phyloP scores from a whole-genome alignment of 768 basidiomycete genomes.

The Lactarius deliciosus region DNA sequence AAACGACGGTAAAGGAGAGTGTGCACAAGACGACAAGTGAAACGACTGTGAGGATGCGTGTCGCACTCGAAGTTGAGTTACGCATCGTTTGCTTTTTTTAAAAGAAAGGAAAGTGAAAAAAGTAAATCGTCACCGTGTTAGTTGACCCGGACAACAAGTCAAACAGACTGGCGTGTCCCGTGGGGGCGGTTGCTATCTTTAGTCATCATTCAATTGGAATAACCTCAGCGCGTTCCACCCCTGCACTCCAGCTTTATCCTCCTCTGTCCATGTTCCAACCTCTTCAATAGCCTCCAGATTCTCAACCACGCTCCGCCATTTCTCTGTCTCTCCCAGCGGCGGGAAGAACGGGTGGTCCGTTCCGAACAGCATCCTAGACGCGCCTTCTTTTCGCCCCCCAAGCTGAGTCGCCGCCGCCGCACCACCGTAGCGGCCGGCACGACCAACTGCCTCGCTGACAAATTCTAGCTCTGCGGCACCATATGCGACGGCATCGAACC shows the following conservation, averaged over 20 bases:
- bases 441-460: constrained; percentile 65
- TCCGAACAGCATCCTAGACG: constrained; percentile 69
- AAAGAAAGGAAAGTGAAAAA: neutral
- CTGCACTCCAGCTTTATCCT: constrained; percentile 62
- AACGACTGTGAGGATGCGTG: constrained; percentile 27
- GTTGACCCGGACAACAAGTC: neutral
- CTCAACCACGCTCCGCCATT: constrained; percentile 84
- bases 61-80: neutral
- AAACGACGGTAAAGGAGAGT: constrained; percentile 14
- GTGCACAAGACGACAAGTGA: constrained; percentile 18
- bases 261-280: constrained; percentile 59
- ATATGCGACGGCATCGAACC: constrained; percentile 86
- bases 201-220: constrained; percentile 44
- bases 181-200: neutral
- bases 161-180: neutral
- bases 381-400: constrained; percentile 48
- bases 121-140: neutral
- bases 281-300: constrained; percentile 77
- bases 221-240: constrained; percentile 73
- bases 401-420: constrained; percentile 27
- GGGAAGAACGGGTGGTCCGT: constrained; percentile 94
- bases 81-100: constrained; percentile 19
- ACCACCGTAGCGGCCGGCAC: constrained; percentile 49
- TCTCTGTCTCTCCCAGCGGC: constrained; percentile 62
- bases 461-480: constrained; percentile 83